phyloP scores from a whole-genome alignment of 176 grass and related monocot species.

The Guadua angustifolia region DNA sequence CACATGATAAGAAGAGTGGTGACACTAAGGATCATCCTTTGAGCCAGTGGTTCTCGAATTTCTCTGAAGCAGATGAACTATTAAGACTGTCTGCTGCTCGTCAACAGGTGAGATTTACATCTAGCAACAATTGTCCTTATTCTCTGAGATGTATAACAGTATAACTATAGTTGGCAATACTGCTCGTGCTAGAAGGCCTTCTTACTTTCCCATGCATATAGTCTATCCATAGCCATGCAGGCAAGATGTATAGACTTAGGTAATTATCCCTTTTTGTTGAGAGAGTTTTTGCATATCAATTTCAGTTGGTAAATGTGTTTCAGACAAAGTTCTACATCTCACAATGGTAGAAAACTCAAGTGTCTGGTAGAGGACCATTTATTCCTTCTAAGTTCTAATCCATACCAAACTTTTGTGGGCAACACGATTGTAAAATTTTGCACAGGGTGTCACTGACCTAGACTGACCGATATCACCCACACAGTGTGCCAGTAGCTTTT shows the following conservation, averaged over 20 bases:
- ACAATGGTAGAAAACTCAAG: background rate
- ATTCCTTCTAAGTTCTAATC: slow-evolving; percentile 12
- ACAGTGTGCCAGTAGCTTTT: background rate
- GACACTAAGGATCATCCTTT: slow-evolving; percentile 90
- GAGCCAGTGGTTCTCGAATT: slow-evolving; percentile 84
- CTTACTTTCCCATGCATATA: background rate
- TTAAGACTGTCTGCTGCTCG: slow-evolving; percentile 89
- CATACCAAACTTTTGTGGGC: background rate
- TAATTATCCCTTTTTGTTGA: slow-evolving; percentile 11
- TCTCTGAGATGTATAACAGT: slow-evolving; percentile 11
- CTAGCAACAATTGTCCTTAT: slow-evolving; percentile 16
- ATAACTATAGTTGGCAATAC: background rate
- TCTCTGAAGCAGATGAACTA: slow-evolving; percentile 96
- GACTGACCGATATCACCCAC: background rate
- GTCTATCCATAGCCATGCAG: background rate
- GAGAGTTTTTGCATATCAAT: background rate
- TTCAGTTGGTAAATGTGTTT: background rate
- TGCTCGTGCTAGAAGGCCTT: slow-evolving; percentile 9
- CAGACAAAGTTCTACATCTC: background rate
- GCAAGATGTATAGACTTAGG: background rate
- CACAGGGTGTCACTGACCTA: background rate
- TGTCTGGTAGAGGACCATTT: background rate
- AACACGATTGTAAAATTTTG: background rate
- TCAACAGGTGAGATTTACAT: slow-evolving; percentile 69
- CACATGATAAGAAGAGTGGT: slow-evolving; percentile 73